A percentile compares a stretch with the other conserved stretches of the same genome.
Evolutionary conservation across 2,329 filamentous ascomycete species (phyloP).

Genomic region (Alternaria triticina): DNA sequence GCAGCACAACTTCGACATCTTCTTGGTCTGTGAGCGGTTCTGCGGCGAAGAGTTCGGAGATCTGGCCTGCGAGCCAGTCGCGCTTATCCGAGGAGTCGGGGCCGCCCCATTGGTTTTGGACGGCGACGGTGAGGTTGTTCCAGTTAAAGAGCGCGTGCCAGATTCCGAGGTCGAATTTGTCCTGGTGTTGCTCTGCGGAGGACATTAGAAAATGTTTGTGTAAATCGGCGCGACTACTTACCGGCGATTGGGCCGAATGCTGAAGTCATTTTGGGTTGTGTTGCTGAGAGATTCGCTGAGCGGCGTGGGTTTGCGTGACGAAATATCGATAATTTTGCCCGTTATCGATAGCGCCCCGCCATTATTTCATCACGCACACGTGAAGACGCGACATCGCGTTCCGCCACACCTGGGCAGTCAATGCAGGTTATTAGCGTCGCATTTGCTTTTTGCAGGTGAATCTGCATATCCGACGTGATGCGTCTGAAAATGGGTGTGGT

Average conservation of each 20-base stretch:
- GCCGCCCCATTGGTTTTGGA: conserved; percentile 87
- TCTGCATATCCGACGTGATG: neutral
- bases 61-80: conserved; percentile 91
- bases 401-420: neutral
- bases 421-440: neutral
- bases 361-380: neutral
- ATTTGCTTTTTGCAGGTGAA: conserved; percentile 1
- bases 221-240: neutral
- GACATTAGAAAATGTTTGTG: conserved; percentile 7
- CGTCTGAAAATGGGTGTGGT: neutral
- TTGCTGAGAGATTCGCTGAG: conserved; percentile 2
- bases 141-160: conserved; percentile 86
- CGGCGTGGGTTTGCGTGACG: conserved; percentile 11
- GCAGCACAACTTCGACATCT: conserved; percentile 82
- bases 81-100: conserved; percentile 84
- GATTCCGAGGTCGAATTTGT: conserved; percentile 78
- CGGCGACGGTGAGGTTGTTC: conserved; percentile 85
- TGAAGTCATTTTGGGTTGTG: conserved; percentile 7
- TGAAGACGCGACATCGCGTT: neutral
- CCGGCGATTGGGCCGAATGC: conserved; percentile 10
- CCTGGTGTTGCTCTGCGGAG: conserved; percentile 32
- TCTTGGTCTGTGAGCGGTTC: conserved; percentile 71
- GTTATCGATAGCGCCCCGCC: conserved; percentile 13
- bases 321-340: conserved; percentile 2
- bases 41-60: conserved; percentile 75